Evolutionary conservation across 176 grass and related monocot genomes (phyloP), one percentile per base, ranked within the genome.

Genomic region (Sorghum bicolor): DNA sequence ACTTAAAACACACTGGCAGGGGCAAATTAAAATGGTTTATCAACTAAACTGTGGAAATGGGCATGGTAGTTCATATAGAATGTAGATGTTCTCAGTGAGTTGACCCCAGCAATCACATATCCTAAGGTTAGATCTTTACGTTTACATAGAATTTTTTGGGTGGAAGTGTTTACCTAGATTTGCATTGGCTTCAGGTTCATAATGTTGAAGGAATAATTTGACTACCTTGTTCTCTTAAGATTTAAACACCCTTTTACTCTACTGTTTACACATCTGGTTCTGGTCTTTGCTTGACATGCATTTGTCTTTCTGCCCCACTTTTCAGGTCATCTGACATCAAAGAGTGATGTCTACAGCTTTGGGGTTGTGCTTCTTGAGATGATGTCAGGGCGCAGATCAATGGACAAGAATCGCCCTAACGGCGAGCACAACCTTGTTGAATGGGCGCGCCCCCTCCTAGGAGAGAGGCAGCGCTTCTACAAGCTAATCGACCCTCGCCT

Each of bases 301-400:
- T 72, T 5, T 58, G 47, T 76, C 25, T 41, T 64, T 67, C 26
- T 67, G 30, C 7, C 7, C 63, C 4, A 37, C 17, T 69, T 91
- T 57, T 48, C 85, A 95, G 93, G 93, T 22, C 93, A 95, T 88
- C 84, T 95, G 85, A 95, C 93, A 88, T 95, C 93, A 84, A 95
- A 95, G 79, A 95, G 93, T 24, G 93, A 95, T 41, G 93, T 95
- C 33, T 95, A 95, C 43, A 95, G 93, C 79, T 95, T 92, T 0
- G 90, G 93, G 48, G 93, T 95, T 2, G 93, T 95, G 70, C 83
- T 95, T 4, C 90, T 95, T 7, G 93, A 95, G 84, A 95, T 95
- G 93, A 95, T 95, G 93, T 90, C 93, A 4, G 93, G 93, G 29
- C 87, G 90, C 25, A 86, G 93, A 13, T 95, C 93, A 9, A 95